phyloP scores from a whole-genome alignment of 768 basidiomycete genomes.

The Chlorophyllum brunneum region DNA sequence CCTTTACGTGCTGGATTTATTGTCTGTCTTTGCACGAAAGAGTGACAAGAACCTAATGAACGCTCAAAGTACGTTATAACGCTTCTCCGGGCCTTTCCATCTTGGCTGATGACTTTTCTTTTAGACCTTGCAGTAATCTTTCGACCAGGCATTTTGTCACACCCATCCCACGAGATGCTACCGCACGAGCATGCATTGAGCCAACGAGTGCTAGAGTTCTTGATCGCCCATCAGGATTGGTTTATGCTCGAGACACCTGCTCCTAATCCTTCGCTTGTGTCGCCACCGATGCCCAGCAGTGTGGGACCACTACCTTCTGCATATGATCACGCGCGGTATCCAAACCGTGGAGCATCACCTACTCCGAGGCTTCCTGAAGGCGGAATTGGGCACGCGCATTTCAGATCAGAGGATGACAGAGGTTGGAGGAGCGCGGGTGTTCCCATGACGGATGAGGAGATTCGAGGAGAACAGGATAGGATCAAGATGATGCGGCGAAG shows the following conservation, averaged over 20 bases:
- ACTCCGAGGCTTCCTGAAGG: neutral
- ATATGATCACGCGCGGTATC: conserved; percentile 12
- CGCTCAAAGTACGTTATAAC: conserved; percentile 67
- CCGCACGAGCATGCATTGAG: conserved; percentile 84
- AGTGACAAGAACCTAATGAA: conserved; percentile 95
- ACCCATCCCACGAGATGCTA: conserved; percentile 81
- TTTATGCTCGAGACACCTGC: conserved; percentile 88
- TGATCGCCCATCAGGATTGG: conserved; percentile 95
- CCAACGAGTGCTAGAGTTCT: conserved; percentile 89
- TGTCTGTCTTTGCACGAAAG: conserved; percentile 92
- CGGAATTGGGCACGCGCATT: neutral
- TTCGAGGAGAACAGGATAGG: conserved; percentile 26
- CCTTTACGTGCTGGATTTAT: conserved; percentile 91
- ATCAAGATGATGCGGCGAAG: conserved; percentile 49
- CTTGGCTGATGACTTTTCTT: neutral
- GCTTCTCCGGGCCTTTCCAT: neutral
- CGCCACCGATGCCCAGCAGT: conserved; percentile 5
- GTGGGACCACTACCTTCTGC: neutral
- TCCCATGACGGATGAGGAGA: conserved; percentile 19
- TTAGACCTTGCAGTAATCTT: conserved; percentile 96
- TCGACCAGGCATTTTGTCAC: conserved; percentile 90
- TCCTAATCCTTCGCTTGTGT: conserved; percentile 27
- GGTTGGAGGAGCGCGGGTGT: conserved; percentile 16
- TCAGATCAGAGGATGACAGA: conserved; percentile 1
- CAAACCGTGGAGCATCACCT: conserved; percentile 14